Percentiles rank a stretch among this genome's conserved stretches.
phyloP scores from a whole-genome alignment of 2,329 filamentous ascomycete species.

The Alternaria ventricosa region DNA sequence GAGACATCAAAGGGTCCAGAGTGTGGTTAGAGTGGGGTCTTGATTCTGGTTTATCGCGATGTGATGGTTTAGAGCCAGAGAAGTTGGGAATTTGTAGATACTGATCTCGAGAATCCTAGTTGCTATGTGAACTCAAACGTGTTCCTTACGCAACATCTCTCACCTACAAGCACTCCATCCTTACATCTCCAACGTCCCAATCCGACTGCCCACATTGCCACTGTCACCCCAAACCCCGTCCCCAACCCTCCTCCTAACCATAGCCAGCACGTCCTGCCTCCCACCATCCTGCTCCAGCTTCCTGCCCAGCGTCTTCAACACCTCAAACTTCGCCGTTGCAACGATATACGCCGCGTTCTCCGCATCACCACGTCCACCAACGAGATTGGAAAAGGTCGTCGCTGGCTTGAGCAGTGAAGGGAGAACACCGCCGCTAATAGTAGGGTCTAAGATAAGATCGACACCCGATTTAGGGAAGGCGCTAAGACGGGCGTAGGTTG shows the following conservation, averaged over 20 bases:
- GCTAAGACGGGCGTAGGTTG: constrained; percentile 53
- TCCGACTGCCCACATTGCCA: constrained; percentile 52
- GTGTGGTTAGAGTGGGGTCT: neutral
- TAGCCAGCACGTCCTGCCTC: constrained; percentile 50
- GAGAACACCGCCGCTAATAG: constrained; percentile 58
- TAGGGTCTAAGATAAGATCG: constrained; percentile 60
- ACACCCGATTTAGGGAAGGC: constrained; percentile 52
- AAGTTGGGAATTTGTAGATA: too few species aligned
- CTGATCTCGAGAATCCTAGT: too few species aligned
- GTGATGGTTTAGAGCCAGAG: too few species aligned
- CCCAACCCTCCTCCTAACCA: constrained; percentile 50
- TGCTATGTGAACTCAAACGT: too few species aligned
- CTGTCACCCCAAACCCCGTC: constrained; percentile 53
- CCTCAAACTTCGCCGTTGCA: constrained; percentile 64
- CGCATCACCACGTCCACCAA: constrained; percentile 62
- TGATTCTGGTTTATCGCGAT: too few species aligned
- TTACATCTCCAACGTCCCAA: constrained; percentile 53
- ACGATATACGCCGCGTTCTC: constrained; percentile 65
- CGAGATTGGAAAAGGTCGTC: constrained; percentile 64
- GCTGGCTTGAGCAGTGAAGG: constrained; percentile 65
- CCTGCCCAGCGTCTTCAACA: constrained; percentile 57
- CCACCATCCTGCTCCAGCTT: constrained; percentile 49
- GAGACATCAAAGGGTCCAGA: neutral
- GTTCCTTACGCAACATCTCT: too few species aligned
- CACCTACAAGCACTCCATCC: neutral